Base-by-base conservation (phyloP, 208 protist genomes). In the Trypanosoma melophagium region DNA sequence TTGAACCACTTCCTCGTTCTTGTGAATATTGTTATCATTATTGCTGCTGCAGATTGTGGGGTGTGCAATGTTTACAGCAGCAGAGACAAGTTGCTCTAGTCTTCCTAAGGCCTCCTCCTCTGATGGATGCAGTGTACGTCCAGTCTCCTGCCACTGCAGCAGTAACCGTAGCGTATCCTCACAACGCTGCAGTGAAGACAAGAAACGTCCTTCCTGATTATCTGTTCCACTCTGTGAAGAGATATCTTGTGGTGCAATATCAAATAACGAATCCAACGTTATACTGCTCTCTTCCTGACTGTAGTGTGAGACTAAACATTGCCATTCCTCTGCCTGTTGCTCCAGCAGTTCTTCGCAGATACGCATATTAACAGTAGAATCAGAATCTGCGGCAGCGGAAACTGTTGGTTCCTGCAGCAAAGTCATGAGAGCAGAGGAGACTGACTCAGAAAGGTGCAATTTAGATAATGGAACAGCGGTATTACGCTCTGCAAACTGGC, bases 401-500 rank as follows among this genome's bases (percentile, higher is more conserved):
- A 21, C 24, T 0, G 24, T 13, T 12, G 8, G 24, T 12, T 69
- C 74, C 24, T 76, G 72, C 9, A 90, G 61, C 0, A 90, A 61
- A n/a, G 41, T 40, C 70, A 80, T 71, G 17, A 90, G 71, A 17
- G 73, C 67, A n/a, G 49, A 42, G 10, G 76, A 61, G 5, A 77
- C 69, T 12, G 22, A 17, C 25, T 83, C 84, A 2, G 75, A 76
- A 10, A 87, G 71, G 45, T 63, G 73, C 12, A 85, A 64, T 21
- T 65, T 45, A 28, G 64, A 71, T 35, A 85, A 51, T n/a, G 75
- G 50, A 40, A 85, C 68, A 42, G 35, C 16, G 9, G 72, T 74
- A 51, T 79, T 73, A 61, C 71, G 60, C 54, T 85, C 59, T 12
- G 62, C 76, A 61, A 85, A 85, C n/a, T 49, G 52, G 16, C 74